These are phyloP conservation scores for Tricharina praecox DNA, from an alignment of 495 filamentous ascomycete genomes.

Conservation along the genomic window DNA sequence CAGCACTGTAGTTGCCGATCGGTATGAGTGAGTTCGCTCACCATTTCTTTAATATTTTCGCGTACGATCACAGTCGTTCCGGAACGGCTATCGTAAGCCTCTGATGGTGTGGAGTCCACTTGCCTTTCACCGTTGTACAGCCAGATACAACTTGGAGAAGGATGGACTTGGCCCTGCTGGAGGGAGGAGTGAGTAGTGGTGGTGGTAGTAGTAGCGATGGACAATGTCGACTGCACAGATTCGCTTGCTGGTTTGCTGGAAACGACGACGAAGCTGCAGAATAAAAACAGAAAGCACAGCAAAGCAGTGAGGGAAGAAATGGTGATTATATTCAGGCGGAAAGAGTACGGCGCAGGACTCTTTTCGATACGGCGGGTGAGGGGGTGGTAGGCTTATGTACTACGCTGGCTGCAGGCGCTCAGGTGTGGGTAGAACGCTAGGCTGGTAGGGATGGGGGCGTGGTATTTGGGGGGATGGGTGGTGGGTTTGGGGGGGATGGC, in stretches of 20 bases:
- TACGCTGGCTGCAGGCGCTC: slow-evolving; percentile 1
- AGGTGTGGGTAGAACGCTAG: not conserved
- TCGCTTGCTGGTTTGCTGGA: too few species aligned
- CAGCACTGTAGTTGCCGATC: too few species aligned
- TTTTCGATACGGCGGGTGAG: too few species aligned
- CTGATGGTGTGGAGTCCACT: not conserved
- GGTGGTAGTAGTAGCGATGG: not conserved
- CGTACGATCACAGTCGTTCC: not conserved
- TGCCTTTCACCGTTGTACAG: not conserved
- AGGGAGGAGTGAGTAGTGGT: too few species aligned
- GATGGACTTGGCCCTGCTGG: too few species aligned
- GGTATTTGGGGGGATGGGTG: too few species aligned
- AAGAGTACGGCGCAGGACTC: not conserved
- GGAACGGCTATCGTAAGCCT: not conserved
- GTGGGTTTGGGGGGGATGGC: too few species aligned
- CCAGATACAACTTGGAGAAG: not conserved
- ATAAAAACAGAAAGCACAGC: not conserved
- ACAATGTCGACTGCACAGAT: too few species aligned
- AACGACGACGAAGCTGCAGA: not conserved
- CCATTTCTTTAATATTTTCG: not conserved
- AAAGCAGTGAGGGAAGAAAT: not conserved
- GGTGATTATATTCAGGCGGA: not conserved
- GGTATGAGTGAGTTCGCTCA: not conserved
- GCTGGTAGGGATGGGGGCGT: not conserved
- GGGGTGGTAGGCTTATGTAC: slow-evolving; percentile 4